Conservation (phyloP, 2,329 filamentous ascomycete species). For the Ceratocystis smalleyi region DNA sequence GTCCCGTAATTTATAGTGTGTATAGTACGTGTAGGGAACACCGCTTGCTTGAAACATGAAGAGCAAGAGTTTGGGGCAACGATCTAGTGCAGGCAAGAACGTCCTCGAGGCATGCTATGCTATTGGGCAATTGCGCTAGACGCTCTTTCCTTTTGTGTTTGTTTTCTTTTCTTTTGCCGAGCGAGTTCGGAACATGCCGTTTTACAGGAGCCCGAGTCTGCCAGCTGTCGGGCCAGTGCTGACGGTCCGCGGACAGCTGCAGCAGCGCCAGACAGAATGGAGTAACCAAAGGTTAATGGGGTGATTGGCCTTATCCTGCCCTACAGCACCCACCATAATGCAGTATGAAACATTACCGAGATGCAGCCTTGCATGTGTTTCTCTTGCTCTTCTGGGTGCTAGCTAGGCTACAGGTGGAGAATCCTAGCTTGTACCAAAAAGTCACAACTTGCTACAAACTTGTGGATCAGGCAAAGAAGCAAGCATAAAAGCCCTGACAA, state of each 20-base stretch:
- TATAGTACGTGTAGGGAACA: not conserved
- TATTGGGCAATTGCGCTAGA: too few species aligned
- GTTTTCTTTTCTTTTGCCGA: not conserved
- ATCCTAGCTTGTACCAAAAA: not conserved
- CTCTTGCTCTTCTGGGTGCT: not conserved
- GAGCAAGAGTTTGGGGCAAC: not conserved
- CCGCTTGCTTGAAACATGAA: not conserved
- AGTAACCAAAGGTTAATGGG: too few species aligned
- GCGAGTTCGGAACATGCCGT: not conserved
- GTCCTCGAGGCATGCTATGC: not conserved
- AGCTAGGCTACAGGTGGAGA: not conserved
- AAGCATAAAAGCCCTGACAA: not conserved
- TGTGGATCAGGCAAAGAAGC: not conserved
- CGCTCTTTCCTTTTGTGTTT: not conserved
- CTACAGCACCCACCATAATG: not conserved
- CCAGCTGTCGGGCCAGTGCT: not conserved
- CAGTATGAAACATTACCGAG: slow-evolving; percentile 3
- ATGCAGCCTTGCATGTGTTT: not conserved
- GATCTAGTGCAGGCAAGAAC: not conserved
- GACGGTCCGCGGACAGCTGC: not conserved
- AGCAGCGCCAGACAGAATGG: not conserved
- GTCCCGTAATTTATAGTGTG: not conserved
- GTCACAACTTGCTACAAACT: not conserved
- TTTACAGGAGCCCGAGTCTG: not conserved
- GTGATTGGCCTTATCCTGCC: not conserved